A percentile compares a stretch with the other conserved stretches of the same genome.
Conservation (phyloP, 768 basidiomycete species). For the Sarcomyxa edulis region DNA sequence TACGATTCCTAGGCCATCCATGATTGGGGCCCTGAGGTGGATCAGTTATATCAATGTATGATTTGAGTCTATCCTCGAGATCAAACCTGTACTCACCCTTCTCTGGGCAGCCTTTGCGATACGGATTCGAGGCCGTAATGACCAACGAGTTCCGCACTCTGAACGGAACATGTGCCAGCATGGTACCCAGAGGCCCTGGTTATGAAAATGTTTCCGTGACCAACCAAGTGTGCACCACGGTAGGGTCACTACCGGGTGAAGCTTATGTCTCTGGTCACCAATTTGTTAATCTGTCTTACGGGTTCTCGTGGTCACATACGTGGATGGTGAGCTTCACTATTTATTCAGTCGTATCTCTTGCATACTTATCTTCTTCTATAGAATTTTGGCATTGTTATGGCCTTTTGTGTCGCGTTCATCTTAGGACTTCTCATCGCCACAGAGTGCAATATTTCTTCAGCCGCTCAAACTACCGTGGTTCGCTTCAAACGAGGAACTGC, state of each 20-base stretch:
- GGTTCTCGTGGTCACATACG: conserved; percentile 31
- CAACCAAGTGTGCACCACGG: conserved; percentile 75
- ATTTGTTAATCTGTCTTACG: conserved; percentile 47
- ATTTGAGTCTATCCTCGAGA: not conserved
- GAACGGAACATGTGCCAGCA: conserved; percentile 50
- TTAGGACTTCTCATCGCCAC: conserved; percentile 51
- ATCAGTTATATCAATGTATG: conserved; percentile 47
- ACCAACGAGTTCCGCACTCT: conserved; percentile 78
- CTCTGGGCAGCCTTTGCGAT: conserved; percentile 51
- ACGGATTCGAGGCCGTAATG: conserved; percentile 72
- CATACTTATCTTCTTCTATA: conserved; percentile 32
- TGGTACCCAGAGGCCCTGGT: conserved; percentile 59
- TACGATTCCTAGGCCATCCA: not conserved
- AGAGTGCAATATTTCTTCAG: conserved; percentile 41
- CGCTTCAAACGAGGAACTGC: conserved; percentile 63
- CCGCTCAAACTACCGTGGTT: conserved; percentile 34
- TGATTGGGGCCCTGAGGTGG: conserved; percentile 24
- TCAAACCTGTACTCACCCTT: conserved; percentile 9
- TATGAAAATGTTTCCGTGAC: conserved; percentile 48
- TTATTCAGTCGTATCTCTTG: conserved; percentile 5
- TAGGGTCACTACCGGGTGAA: conserved; percentile 61
- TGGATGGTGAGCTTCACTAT: conserved; percentile 33
- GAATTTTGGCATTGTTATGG: conserved; percentile 68
- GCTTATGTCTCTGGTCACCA: conserved; percentile 52
- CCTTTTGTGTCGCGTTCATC: conserved; percentile 56